Conservation (phyloP, 495 filamentous ascomycete genomes). For the Chaetomium cochliodes region DNA sequence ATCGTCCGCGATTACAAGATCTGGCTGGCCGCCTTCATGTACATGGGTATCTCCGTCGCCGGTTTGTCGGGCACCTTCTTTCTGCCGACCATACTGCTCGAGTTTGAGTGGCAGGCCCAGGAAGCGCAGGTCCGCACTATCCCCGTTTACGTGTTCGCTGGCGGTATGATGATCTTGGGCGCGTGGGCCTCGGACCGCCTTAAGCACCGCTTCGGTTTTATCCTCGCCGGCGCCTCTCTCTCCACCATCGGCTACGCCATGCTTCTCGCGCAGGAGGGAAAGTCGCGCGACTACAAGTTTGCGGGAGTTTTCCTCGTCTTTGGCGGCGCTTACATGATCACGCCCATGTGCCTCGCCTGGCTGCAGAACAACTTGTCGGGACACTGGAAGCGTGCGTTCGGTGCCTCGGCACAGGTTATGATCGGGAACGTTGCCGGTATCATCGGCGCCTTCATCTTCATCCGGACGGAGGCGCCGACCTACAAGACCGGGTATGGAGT, state of each 20-base stretch:
- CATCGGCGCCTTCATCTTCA: conserved; percentile 65
- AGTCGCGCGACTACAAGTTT: conserved; percentile 70
- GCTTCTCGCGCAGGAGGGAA: conserved; percentile 53
- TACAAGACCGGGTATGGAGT: conserved; percentile 69
- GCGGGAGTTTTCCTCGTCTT: conserved; percentile 61
- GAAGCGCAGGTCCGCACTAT: conserved; percentile 62
- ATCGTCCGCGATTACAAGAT: conserved; percentile 58
- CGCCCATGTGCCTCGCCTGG: conserved; percentile 59
- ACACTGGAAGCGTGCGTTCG: conserved; percentile 62
- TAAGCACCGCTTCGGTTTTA: conserved; percentile 57
- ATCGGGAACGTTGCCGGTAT: conserved; percentile 67
- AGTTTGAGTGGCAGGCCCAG: conserved; percentile 57
- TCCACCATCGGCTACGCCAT: conserved; percentile 40
- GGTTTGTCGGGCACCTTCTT: conserved; percentile 66
- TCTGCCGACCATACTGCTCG: conserved; percentile 62
- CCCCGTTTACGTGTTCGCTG: conserved; percentile 64
- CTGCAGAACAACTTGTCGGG: conserved; percentile 53
- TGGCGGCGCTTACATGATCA: conserved; percentile 66
- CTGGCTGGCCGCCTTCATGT: conserved; percentile 46
- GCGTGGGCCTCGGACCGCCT: conserved; percentile 59
- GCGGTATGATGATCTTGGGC: conserved; percentile 58
- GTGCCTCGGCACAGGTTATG: conserved; percentile 57
- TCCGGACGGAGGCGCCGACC: conserved; percentile 59
- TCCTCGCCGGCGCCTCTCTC: conserved; percentile 53
- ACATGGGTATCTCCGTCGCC: conserved; percentile 52